Evolutionary conservation across 1,284 basidiomycete species (phyloP).

Genomic region (Trametes sp.): DNA sequence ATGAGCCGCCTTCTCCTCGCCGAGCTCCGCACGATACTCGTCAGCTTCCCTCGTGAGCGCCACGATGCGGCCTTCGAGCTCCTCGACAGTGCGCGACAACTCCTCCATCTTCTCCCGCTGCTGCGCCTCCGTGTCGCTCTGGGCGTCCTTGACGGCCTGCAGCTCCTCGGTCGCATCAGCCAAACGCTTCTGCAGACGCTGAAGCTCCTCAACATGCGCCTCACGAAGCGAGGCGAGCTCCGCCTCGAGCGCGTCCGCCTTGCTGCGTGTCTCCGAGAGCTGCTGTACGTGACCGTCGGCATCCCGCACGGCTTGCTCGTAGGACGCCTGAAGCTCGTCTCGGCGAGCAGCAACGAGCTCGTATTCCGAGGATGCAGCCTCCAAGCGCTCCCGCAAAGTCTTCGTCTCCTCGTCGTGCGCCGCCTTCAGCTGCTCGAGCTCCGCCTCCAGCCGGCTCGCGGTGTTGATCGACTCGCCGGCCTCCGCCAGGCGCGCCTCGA

Average conservation of each 20-base stretch:
- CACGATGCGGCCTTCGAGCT: conserved; percentile 36
- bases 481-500: conserved; percentile 37
- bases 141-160: conserved; percentile 32
- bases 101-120: conserved; percentile 40
- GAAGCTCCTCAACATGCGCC: conserved; percentile 38
- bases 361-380: conserved; percentile 19
- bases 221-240: conserved; percentile 34
- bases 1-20: conserved; percentile 46
- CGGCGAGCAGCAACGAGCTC: conserved; percentile 8
- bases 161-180: conserved; percentile 30
- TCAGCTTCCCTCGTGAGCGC: conserved; percentile 37
- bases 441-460: conserved; percentile 27
- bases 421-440: conserved; percentile 31
- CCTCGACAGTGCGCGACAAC: conserved; percentile 38
- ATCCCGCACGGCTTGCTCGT: conserved; percentile 32
- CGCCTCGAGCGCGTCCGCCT: conserved; percentile 29
- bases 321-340: conserved; percentile 35
- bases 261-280: conserved; percentile 24
- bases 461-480: conserved; percentile 33
- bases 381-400: conserved; percentile 20
- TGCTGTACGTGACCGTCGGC: conserved; percentile 37
- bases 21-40: conserved; percentile 43
- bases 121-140: conserved; percentile 39
- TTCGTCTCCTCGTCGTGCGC: conserved; percentile 28
- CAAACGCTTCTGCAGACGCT: conserved; percentile 39